Percentiles rank a stretch among this genome's conserved stretches.
Conservation (phyloP, 805 yeast genomes). For the Cyberlindnera misumaiensis region DNA sequence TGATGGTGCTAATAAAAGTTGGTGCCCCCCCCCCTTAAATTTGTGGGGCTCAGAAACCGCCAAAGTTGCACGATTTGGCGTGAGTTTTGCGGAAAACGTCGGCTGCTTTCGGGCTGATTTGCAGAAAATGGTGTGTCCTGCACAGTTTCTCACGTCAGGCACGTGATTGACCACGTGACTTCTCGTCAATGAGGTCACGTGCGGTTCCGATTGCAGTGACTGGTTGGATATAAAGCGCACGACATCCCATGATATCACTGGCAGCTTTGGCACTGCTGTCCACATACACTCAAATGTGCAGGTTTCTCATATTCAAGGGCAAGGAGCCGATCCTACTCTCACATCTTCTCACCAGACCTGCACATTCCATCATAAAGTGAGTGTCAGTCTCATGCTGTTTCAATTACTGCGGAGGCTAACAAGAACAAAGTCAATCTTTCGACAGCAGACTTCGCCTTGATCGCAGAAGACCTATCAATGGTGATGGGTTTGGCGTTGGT, state of each 20-base stretch:
- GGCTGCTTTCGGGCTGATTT: no score
- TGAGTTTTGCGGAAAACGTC: no score
- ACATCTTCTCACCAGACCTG: conserved; percentile 86
- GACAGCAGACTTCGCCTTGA: conserved; percentile 86
- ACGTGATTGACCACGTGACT: no score
- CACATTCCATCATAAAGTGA: conserved; percentile 85
- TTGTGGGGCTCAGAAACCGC: background rate
- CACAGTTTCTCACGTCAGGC: no score
- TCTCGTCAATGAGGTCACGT: no score
- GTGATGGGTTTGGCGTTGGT: conserved; percentile 98
- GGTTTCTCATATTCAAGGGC: conserved; percentile 81
- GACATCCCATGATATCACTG: no score
- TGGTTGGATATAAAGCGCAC: no score
- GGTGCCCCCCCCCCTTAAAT: background rate
- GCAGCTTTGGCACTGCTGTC: no score
- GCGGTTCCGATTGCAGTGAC: no score
- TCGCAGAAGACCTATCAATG: conserved; percentile 86
- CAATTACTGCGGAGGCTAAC: background rate
- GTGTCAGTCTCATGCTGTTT: background rate
- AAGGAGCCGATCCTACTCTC: conserved; percentile 82
- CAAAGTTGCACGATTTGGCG: no score
- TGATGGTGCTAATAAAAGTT: background rate
- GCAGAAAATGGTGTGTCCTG: no score
- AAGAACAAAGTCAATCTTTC: conserved; percentile 57
- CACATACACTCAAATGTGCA: conserved; percentile 53